Conservation (phyloP, 164 flowering plant genomes). For the Vitis labrusca region DNA sequence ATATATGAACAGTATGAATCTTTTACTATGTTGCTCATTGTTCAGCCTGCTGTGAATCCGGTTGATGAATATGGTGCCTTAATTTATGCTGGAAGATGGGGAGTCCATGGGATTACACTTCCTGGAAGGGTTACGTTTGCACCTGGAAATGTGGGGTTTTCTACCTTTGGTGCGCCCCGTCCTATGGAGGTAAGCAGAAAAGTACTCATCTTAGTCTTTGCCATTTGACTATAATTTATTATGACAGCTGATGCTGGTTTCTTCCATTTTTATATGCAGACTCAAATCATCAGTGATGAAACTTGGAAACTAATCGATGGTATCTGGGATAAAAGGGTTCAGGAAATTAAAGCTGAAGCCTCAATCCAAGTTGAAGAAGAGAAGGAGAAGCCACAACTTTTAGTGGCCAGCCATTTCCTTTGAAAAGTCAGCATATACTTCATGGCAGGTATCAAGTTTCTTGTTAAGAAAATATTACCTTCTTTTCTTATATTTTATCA, state of each 20-base stretch:
- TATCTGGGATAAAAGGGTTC: conserved; percentile 77
- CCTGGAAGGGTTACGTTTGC: conserved; percentile 95
- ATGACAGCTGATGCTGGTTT: background rate
- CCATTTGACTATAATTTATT: background rate
- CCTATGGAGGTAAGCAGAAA: conserved; percentile 69
- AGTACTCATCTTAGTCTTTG: background rate
- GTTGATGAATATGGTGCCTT: conserved; percentile 94
- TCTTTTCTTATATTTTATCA: background rate
- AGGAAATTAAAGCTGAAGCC: conserved; percentile 68
- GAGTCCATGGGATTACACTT: conserved; percentile 76
- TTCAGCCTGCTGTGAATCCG: conserved; percentile 65
- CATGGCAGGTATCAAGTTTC: conserved; percentile 2
- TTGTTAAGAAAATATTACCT: background rate
- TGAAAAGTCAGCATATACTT: conserved; percentile 23
- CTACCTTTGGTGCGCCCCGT: conserved; percentile 96
- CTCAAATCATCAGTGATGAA: conserved; percentile 81
- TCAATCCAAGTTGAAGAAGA: conserved; percentile 58
- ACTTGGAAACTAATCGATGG: conserved; percentile 89
- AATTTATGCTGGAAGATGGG: conserved; percentile 92
- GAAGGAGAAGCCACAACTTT: conserved; percentile 59
- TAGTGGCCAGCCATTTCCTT: conserved; percentile 76
- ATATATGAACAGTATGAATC: background rate
- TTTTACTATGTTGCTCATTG: conserved; percentile 7
- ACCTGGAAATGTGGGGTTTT: conserved; percentile 87
- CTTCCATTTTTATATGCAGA: conserved; percentile 41